Evolutionary conservation across 305 asterid species (phyloP).

Genomic region (Fraxinus albicans): DNA sequence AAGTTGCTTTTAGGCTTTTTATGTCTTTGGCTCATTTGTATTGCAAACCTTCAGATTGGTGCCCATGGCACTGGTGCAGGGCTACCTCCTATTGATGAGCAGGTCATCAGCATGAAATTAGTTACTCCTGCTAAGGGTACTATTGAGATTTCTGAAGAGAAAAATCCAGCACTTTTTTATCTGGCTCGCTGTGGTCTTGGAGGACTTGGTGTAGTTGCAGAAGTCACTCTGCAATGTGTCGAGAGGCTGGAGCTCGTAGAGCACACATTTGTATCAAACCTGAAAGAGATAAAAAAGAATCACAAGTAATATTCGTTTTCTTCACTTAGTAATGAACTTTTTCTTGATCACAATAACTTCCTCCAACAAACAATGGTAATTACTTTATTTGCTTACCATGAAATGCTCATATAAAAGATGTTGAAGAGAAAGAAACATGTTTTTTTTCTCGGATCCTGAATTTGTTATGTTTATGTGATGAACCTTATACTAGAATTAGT

Average conservation of each 20-base stretch:
- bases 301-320: constrained; percentile 65
- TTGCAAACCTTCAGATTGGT: constrained; percentile 63
- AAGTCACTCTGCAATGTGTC: constrained; percentile 92
- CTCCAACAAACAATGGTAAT: not conserved
- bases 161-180: constrained; percentile 86
- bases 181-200: constrained; percentile 99
- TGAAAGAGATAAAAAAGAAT: constrained; percentile 78
- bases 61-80: constrained; percentile 98
- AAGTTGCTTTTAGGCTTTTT: constrained; percentile 18
- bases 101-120: constrained; percentile 91
- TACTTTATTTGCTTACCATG: not conserved
- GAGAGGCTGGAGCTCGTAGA: constrained; percentile 94
- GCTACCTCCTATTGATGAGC: constrained; percentile 96
- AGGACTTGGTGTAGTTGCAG: constrained; percentile 96
- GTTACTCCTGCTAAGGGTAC: constrained; percentile 92
- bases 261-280: constrained; percentile 76
- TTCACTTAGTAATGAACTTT: constrained; percentile 7
- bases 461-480: not conserved
- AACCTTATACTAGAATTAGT: not conserved
- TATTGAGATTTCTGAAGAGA: constrained; percentile 80
- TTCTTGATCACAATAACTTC: not conserved
- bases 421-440: not conserved
- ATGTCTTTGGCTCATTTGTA: constrained; percentile 18
- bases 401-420: not conserved
- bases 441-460: not conserved